phyloP scores from a whole-genome alignment of 768 basidiomycete species.

The Hygrocybe punicea region DNA sequence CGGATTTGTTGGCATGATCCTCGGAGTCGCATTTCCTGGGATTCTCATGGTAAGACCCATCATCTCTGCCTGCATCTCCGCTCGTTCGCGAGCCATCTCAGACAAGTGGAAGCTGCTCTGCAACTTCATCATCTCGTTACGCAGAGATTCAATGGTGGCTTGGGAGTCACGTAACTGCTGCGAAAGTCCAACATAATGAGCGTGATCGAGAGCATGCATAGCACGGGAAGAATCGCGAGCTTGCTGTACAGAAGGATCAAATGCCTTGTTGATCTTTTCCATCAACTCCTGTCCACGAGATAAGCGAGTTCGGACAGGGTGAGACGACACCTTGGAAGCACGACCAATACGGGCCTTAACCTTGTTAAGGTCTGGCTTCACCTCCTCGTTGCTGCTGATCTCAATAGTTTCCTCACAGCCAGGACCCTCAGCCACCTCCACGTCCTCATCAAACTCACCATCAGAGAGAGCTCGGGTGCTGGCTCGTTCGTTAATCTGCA shows the following conservation, averaged over 20 bases:
- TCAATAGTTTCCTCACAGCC: not conserved
- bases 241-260: not conserved
- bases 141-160: conserved; percentile 1
- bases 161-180: conserved; percentile 3
- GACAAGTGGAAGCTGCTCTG: not conserved
- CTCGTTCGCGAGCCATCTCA: not conserved
- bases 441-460: conserved; percentile 9
- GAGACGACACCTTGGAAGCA: not conserved
- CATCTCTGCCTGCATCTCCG: not conserved
- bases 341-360: not conserved
- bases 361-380: not conserved
- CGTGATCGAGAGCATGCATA: not conserved
- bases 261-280: not conserved
- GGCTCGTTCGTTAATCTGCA: conserved; percentile 19
- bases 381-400: not conserved
- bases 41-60: not conserved
- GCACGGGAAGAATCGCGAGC: not conserved
- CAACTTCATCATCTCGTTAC: not conserved
- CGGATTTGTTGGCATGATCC: too few relatives aligned
- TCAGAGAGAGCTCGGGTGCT: conserved; percentile 19
- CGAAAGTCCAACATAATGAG: not conserved
- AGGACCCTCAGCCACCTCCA: too few relatives aligned
- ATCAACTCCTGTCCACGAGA: not conserved
- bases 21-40: too few relatives aligned
- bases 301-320: not conserved